Conservation (phyloP, 1,139 yeast genomes). For the Groenewaldozyma auringiensis region DNA sequence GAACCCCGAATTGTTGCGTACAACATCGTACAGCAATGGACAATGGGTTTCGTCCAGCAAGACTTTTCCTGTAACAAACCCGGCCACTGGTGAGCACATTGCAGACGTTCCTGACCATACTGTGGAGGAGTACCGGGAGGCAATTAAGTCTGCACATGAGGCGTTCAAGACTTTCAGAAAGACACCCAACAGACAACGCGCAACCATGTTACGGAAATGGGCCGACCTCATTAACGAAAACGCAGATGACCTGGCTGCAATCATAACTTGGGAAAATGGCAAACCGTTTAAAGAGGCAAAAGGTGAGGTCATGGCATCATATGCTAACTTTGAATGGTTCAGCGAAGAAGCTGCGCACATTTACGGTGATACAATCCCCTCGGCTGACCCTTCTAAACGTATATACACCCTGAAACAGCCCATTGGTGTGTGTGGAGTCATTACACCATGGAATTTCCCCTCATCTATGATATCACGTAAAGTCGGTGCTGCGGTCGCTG, state of each 20-base stretch:
- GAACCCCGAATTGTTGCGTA: conserved; percentile 49
- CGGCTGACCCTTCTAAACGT: conserved; percentile 49
- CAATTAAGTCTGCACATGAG: conserved; percentile 53
- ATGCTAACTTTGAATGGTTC: conserved; percentile 80
- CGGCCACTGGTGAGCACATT: conserved; percentile 58
- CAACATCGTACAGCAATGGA: conserved; percentile 61
- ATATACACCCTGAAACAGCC: conserved; percentile 69
- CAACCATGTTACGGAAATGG: conserved; percentile 57
- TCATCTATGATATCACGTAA: conserved; percentile 90
- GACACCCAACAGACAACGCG: conserved; percentile 56
- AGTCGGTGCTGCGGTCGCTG: conserved; percentile 85
- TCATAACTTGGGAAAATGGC: conserved; percentile 77
- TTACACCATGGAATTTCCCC: conserved; percentile 97
- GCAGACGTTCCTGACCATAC: conserved; percentile 51
- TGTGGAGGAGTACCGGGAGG: conserved; percentile 35
- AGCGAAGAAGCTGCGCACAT: conserved; percentile 77
- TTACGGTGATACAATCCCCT: conserved; percentile 66
- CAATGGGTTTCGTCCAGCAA: conserved; percentile 52
- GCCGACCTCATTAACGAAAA: conserved; percentile 56
- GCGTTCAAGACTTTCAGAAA: conserved; percentile 55
- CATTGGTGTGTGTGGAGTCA: conserved; percentile 81
- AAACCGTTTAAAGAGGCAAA: conserved; percentile 67
- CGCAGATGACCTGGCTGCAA: conserved; percentile 62
- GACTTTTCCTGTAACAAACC: conserved; percentile 63
- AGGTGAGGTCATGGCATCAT: conserved; percentile 73